Evolutionary conservation across 2,329 filamentous ascomycete species (phyloP).

Genomic region (Phaeomoniella chlamydospora): DNA sequence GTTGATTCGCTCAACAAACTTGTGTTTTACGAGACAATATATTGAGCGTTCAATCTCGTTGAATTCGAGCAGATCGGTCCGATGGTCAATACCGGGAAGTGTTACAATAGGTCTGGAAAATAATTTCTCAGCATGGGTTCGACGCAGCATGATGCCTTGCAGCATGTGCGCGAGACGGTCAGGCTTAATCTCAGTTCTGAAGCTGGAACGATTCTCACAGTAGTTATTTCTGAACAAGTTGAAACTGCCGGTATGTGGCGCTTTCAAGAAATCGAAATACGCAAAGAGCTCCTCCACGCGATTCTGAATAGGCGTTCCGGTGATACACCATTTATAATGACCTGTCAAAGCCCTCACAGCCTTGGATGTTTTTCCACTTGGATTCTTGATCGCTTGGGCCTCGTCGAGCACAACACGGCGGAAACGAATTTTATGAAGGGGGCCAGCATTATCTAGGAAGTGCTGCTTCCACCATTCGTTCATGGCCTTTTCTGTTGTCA

Average conservation of each 20-base stretch:
- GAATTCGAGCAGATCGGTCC: constrained; percentile 30
- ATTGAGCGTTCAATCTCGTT: constrained; percentile 36
- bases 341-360: constrained; percentile 20
- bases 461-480: constrained; percentile 12
- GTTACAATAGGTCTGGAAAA: constrained; percentile 39
- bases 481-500: constrained; percentile 9
- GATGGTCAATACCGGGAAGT: constrained; percentile 33
- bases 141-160: constrained; percentile 34
- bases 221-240: constrained; percentile 13
- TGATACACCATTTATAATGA: constrained; percentile 22
- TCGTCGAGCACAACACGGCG: constrained; percentile 26
- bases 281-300: constrained; percentile 23
- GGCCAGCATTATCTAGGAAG: constrained; percentile 14
- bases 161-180: constrained; percentile 16
- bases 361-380: constrained; percentile 16
- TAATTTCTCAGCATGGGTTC: constrained; percentile 38
- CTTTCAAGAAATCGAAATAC: constrained; percentile 21
- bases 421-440: constrained; percentile 20
- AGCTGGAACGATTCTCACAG: constrained; percentile 7
- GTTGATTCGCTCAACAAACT: constrained; percentile 29
- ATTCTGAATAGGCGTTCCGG: constrained; percentile 24
- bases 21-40: constrained; percentile 35
- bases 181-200: constrained; percentile 7
- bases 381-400: constrained; percentile 23
- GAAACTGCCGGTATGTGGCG: constrained; percentile 13